Evolutionary conservation across 140 eudicot genomes (phyloP).

Genomic region (Senecio squalidus): DNA sequence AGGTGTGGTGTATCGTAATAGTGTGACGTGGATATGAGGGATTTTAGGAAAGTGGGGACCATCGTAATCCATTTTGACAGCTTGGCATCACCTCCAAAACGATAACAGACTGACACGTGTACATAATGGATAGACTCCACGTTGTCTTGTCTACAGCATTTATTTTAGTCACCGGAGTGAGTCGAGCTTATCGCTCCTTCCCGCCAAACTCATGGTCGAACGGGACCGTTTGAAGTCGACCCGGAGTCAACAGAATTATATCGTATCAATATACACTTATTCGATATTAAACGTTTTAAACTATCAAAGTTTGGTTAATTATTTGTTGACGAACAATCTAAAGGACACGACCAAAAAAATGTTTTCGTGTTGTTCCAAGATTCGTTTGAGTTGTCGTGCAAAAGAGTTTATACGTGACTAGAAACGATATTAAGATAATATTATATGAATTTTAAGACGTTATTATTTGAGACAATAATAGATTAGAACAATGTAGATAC

Average conservation of each 20-base stretch:
- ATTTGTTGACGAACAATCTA: too few relatives aligned
- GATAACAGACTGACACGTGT: slow-evolving; percentile 26
- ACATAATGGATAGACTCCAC: slow-evolving; percentile 30
- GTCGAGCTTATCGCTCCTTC: slow-evolving; percentile 15
- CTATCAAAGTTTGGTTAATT: too few relatives aligned
- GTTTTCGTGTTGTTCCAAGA: too few relatives aligned
- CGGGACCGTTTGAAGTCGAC: neutral
- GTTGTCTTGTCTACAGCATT: slow-evolving; percentile 27
- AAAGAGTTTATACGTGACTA: too few relatives aligned
- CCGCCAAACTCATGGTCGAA: slow-evolving; percentile 15
- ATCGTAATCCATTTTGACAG: slow-evolving; percentile 23
- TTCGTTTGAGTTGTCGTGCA: too few relatives aligned
- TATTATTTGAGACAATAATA: neutral
- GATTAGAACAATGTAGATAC: neutral
- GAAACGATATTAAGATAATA: too few relatives aligned
- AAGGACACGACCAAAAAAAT: too few relatives aligned
- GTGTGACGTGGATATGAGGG: neutral
- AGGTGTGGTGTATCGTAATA: slow-evolving; percentile 8
- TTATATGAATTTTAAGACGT: too few relatives aligned
- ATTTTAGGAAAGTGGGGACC: too few relatives aligned
- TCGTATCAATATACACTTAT: too few relatives aligned
- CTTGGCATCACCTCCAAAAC: slow-evolving; percentile 25
- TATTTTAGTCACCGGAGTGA: slow-evolving; percentile 4
- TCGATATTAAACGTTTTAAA: too few relatives aligned
- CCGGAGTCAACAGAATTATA: too few relatives aligned